Conservation (phyloP, 1,139 yeast genomes). For the Magnusiomyces paraingens region DNA sequence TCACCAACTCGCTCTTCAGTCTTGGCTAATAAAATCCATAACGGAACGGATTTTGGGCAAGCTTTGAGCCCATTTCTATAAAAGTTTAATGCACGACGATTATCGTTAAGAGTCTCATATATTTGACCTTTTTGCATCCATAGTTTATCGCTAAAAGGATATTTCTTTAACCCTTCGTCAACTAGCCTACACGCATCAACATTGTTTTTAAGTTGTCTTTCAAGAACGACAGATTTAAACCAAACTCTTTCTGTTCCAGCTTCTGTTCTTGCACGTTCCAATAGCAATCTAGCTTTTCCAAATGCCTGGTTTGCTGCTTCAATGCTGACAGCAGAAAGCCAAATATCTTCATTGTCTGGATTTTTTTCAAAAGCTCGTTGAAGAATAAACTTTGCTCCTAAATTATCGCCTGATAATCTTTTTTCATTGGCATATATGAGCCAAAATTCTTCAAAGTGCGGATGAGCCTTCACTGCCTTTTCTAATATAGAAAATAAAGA, state of each 20-base stretch:
- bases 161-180: slow-evolving; percentile 42
- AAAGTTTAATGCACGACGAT: slow-evolving; percentile 43
- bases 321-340: slow-evolving; percentile 67
- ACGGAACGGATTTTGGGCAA: slow-evolving; percentile 39
- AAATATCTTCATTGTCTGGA: slow-evolving; percentile 48
- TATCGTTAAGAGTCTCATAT: slow-evolving; percentile 31
- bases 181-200: slow-evolving; percentile 38
- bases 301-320: slow-evolving; percentile 42
- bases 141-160: slow-evolving; percentile 45
- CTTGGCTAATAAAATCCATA: slow-evolving; percentile 55
- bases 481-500: slow-evolving; percentile 47
- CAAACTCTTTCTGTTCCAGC: slow-evolving; percentile 45
- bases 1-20: slow-evolving; percentile 42
- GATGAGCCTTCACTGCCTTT: slow-evolving; percentile 44
- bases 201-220: slow-evolving; percentile 37
- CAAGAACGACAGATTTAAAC: slow-evolving; percentile 56
- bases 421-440: slow-evolving; percentile 69
- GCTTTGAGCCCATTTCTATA: slow-evolving; percentile 45
- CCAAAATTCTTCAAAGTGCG: slow-evolving; percentile 46
- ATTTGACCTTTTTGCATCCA: slow-evolving; percentile 58
- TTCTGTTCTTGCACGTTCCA: slow-evolving; percentile 37
- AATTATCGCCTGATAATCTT: slow-evolving; percentile 46
- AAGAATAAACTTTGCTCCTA: slow-evolving; percentile 50
- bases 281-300: slow-evolving; percentile 40
- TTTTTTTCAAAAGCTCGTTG: slow-evolving; percentile 40